A percentile compares a stretch with the other conserved stretches of the same genome.
phyloP scores from a whole-genome alignment of 2,329 filamentous ascomycete species.

The Clonostachys rhizophaga region DNA sequence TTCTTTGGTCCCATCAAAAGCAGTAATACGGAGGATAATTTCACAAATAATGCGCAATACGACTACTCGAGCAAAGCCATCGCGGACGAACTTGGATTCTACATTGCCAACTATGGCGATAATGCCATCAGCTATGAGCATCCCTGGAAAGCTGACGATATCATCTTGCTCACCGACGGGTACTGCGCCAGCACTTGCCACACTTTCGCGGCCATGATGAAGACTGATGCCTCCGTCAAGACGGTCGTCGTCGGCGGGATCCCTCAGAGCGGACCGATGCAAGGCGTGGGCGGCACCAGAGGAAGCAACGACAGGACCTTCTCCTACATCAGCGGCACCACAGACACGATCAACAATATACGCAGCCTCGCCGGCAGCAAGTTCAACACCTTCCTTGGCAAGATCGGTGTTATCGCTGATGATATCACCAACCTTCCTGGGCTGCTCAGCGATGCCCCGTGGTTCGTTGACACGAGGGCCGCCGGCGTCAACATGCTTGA shows the following conservation, averaged over 20 bases:
- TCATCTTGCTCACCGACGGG: conserved; percentile 46
- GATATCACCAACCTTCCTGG: not conserved
- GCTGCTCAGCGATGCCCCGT: not conserved
- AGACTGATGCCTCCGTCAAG: conserved; percentile 43
- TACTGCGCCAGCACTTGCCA: conserved; percentile 57
- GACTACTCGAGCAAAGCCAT: conserved; percentile 15
- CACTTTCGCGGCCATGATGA: conserved; percentile 51
- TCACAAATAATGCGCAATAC: not conserved
- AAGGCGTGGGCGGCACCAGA: conserved; percentile 54
- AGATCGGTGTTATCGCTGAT: not conserved
- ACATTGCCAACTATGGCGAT: conserved; percentile 38
- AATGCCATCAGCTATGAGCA: not conserved
- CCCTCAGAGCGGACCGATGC: conserved; percentile 43
- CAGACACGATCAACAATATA: not conserved
- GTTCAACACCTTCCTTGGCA: not conserved
- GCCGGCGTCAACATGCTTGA: not conserved
- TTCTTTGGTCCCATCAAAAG: not conserved
- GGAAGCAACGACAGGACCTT: conserved; percentile 32
- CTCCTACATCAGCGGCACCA: not conserved
- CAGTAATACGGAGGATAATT: not conserved
- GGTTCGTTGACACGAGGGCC: not conserved
- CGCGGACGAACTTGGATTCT: conserved; percentile 22
- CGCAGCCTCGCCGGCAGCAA: not conserved
- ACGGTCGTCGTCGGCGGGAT: conserved; percentile 55
- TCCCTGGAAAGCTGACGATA: conserved; percentile 29